A percentile compares a stretch with the other conserved stretches of the same genome.
Evolutionary conservation across 148 eudicot genomes (phyloP).

Genomic region (Gaultheria prostrata): DNA sequence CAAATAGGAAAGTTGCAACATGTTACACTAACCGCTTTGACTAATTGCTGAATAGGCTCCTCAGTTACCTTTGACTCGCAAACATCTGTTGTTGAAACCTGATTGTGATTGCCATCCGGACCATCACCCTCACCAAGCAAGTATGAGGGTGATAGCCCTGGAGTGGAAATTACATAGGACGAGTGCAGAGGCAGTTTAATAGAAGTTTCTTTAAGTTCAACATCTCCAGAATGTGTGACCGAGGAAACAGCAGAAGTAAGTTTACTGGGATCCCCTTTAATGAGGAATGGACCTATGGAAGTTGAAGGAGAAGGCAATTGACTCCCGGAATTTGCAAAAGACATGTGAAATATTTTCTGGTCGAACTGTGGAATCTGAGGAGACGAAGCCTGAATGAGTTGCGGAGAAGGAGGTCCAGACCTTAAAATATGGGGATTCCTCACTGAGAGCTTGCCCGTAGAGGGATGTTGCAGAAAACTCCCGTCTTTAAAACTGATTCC

Average conservation of each 20-base stretch:
- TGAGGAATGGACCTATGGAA: background rate
- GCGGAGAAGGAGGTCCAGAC: background rate
- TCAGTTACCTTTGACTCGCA: background rate
- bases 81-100: slow-evolving; percentile 1
- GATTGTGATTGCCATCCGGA: background rate
- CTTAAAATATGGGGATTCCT: background rate
- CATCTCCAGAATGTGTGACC: background rate
- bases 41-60: slow-evolving; percentile 18
- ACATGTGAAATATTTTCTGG: background rate
- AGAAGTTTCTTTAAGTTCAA: background rate
- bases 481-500: slow-evolving; percentile 10
- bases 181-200: background rate
- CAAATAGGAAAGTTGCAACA: background rate
- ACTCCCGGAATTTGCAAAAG: background rate
- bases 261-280: slow-evolving; percentile 1
- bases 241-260: background rate
- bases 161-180: slow-evolving; percentile 9
- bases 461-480: slow-evolving; percentile 2
- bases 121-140: background rate
- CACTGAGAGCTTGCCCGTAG: background rate
- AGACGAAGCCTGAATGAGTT: slow-evolving; percentile 5
- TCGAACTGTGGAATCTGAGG: slow-evolving; percentile 1
- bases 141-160: slow-evolving; percentile 5
- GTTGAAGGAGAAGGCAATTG: slow-evolving; percentile 12
- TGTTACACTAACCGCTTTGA: slow-evolving; percentile 15